Evolutionary conservation across 2,329 filamentous ascomycete genomes (phyloP).

Genomic region (Exophiala aquamarina): DNA sequence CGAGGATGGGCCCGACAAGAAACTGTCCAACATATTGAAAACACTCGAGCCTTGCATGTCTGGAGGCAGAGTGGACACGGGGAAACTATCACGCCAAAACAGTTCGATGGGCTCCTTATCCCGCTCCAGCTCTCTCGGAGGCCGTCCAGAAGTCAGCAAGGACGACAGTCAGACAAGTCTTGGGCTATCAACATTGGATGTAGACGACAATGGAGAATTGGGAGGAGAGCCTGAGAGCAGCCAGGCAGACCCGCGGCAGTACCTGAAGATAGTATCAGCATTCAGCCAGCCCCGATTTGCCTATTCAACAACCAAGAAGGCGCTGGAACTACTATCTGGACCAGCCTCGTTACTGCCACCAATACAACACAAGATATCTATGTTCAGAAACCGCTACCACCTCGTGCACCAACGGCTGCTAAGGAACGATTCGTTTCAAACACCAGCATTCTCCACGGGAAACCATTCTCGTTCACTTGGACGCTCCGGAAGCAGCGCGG

Average conservation of each 20-base stretch:
- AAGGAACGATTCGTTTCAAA: constrained; percentile 90
- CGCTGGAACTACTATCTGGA: constrained; percentile 74
- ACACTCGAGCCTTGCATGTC: constrained; percentile 84
- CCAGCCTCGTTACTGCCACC: constrained; percentile 72
- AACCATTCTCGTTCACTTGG: constrained; percentile 52
- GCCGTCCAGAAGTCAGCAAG: constrained; percentile 42
- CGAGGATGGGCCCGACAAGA: constrained; percentile 71
- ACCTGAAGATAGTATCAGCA: constrained; percentile 80
- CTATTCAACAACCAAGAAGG: constrained; percentile 67
- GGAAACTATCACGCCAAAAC: constrained; percentile 51
- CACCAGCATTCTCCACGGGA: constrained; percentile 68
- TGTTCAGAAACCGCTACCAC: constrained; percentile 89
- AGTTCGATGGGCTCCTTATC: constrained; percentile 46
- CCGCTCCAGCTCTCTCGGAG: constrained; percentile 56
- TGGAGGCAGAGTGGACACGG: constrained; percentile 61
- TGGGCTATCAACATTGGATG: constrained; percentile 50
- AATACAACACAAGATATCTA: constrained; percentile 75
- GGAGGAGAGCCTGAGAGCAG: constrained; percentile 61
- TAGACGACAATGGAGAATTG: constrained; percentile 51
- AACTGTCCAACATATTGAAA: constrained; percentile 77
- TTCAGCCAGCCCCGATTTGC: constrained; percentile 72
- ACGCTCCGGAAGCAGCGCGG: constrained; percentile 57
- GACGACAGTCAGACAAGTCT: constrained; percentile 69
- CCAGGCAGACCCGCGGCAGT: constrained; percentile 70
- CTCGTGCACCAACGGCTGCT: constrained; percentile 89